Percentiles rank a stretch among this genome's conserved stretches.
phyloP scores from a whole-genome alignment of 2,329 filamentous ascomycete species.

The Ascochyta rabiei region DNA sequence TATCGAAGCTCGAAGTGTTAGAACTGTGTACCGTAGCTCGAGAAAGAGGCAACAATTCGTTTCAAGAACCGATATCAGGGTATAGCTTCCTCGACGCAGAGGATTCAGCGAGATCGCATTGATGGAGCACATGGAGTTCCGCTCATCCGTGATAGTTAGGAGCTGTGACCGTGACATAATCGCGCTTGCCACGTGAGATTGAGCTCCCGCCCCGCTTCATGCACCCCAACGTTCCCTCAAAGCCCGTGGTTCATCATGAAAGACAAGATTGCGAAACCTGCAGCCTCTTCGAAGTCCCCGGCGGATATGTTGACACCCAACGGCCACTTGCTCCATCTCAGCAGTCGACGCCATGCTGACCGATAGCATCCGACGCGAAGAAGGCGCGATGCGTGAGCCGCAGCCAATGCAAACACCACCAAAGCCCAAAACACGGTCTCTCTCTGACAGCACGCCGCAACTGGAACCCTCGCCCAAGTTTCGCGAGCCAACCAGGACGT shows the following conservation, averaged over 20 bases:
- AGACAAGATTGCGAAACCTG: constrained; percentile 8
- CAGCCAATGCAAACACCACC: constrained; percentile 32
- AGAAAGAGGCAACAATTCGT: background rate
- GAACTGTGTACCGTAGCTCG: too few species aligned
- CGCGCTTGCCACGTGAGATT: constrained; percentile 27
- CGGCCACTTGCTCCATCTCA: constrained; percentile 11
- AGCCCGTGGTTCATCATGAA: constrained; percentile 16
- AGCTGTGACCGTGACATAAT: constrained; percentile 14
- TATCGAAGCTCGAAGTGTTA: background rate
- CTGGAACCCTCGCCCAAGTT: constrained; percentile 56
- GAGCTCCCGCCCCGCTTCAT: constrained; percentile 35
- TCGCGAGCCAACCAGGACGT: constrained; percentile 45
- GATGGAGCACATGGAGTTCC: background rate
- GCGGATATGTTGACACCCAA: constrained; percentile 33
- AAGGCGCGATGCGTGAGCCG: constrained; percentile 20
- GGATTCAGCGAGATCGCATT: background rate
- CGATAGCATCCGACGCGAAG: constrained; percentile 29
- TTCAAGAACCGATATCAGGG: background rate
- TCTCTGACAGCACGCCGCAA: constrained; percentile 52
- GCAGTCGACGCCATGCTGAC: constrained; percentile 29
- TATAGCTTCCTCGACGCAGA: background rate
- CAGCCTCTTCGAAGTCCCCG: constrained; percentile 15
- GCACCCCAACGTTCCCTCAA: constrained; percentile 13
- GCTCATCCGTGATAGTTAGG: background rate
- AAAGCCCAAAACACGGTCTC: constrained; percentile 51